Evolutionary conservation across 257 asterid species (phyloP).

Genomic region (Capsicum chinense): DNA sequence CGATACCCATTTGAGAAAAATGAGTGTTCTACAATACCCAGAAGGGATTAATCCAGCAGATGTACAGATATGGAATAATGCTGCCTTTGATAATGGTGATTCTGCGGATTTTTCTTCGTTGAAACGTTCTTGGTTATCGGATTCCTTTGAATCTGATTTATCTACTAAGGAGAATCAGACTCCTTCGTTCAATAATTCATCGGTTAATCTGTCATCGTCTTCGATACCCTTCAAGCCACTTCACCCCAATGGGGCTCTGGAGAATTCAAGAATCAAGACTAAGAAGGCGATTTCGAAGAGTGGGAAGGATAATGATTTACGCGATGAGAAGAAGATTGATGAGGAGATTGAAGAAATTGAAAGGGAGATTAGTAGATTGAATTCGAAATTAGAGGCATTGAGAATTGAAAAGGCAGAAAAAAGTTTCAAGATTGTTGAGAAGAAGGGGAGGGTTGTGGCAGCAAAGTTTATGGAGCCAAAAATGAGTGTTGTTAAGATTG

Average conservation of each 20-base stretch:
- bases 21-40: slow-evolving; percentile 58
- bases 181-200: slow-evolving; percentile 41
- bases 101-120: slow-evolving; percentile 53
- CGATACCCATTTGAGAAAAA: slow-evolving; percentile 39
- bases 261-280: slow-evolving; percentile 41
- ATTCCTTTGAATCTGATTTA: slow-evolving; percentile 63
- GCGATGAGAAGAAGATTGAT: slow-evolving; percentile 69
- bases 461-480: slow-evolving; percentile 77
- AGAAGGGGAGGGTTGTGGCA: slow-evolving; percentile 53
- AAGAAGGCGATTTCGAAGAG: slow-evolving; percentile 31
- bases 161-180: slow-evolving; percentile 75
- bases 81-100: slow-evolving; percentile 79
- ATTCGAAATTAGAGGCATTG: slow-evolving; percentile 63
- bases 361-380: slow-evolving; percentile 60
- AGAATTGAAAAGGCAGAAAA: slow-evolving; percentile 62
- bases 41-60: slow-evolving; percentile 58
- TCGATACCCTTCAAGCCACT: slow-evolving; percentile 50
- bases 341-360: slow-evolving; percentile 78
- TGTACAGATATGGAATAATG: slow-evolving; percentile 91
- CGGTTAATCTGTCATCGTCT: slow-evolving; percentile 47
- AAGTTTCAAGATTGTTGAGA: slow-evolving; percentile 50
- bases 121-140: slow-evolving; percentile 62
- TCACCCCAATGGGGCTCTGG: slow-evolving; percentile 35
- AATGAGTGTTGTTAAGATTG: slow-evolving; percentile 39
- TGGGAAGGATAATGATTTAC: slow-evolving; percentile 34